Evolutionary conservation across 805 yeast genomes (phyloP), one percentile per base, ranked within the genome.

Genomic region (Kuraishia borneana): DNA sequence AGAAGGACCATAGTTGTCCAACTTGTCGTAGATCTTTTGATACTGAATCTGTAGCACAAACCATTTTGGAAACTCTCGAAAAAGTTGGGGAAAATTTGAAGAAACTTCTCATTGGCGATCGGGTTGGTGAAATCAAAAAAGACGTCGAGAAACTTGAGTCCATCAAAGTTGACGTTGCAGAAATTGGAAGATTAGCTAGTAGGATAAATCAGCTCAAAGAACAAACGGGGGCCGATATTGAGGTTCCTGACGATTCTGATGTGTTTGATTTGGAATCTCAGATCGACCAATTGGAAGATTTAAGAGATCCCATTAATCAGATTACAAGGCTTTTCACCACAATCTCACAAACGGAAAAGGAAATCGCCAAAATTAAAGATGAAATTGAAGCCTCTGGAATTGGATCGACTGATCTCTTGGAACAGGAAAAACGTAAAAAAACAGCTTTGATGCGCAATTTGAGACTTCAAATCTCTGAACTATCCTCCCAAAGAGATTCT

Each of bases 11-110:
- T 8, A 62, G 70, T 32, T 89, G 96, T 53, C 58, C 77, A 29
- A 58, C 88, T 30, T 89, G 97, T 53, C 70, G 71, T 14, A 63
- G 94, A 33, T 61, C 67, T 9, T 82, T 87, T 54, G 69, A 68
- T 12, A 60, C 58, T 7, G 46, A 48, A 6, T 8, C 28, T 1
- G 53, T 48, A 14, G 22, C 38, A 5, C 17, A 32, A 3, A 19
- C 17, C 2, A 54, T 45, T 36, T 41, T 49, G 29, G 45, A 43
- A 16, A 31, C 47, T 18, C 39, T 56, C 10, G 29, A 42, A n/a
- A 40, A 44, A 18, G 46, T 50, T 26, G 50, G 43, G 6, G 31
- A 39, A n/a, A 43, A 43, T 21, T 30, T 48, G 19, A 45, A 43
- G 28, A 13, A 26, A 36, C 13, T 20, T 20, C 4, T 30, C 32